phyloP scores from a whole-genome alignment of 805 yeast genomes.

The Soucietia sequanensis region DNA sequence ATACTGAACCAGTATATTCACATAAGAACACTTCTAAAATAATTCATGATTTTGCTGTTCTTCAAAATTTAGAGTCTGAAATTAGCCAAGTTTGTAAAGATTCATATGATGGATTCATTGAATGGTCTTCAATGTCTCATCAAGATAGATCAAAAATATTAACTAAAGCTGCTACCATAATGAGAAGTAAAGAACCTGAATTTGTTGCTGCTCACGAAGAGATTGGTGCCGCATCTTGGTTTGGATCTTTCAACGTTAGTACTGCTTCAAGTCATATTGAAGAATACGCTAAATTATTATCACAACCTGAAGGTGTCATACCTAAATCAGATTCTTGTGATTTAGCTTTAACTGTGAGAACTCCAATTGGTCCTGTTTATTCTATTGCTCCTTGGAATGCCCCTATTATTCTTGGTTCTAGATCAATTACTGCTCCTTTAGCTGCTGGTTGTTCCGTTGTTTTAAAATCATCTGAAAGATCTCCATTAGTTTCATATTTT shows the following conservation, averaged over 20 bases:
- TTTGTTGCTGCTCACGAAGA: constrained; percentile 20
- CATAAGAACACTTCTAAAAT: constrained; percentile 1
- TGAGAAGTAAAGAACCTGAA: constrained; percentile 10
- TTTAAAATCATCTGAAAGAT: constrained; percentile 39
- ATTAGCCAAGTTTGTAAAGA: constrained; percentile 14
- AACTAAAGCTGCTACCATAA: constrained; percentile 12
- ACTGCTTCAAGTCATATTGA: constrained; percentile 27
- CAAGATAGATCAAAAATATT: constrained; percentile 19
- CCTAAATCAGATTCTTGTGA: constrained; percentile 11
- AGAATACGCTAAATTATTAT: constrained; percentile 23
- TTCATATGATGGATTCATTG: constrained; percentile 23
- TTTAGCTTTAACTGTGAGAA: constrained; percentile 27
- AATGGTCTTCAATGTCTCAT: constrained; percentile 19
- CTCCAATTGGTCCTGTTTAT: constrained; percentile 47
- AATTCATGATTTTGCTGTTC: constrained; percentile 5
- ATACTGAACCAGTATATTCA: constrained; percentile 9
- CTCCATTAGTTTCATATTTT: constrained; percentile 32
- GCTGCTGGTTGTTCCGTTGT: constrained; percentile 51
- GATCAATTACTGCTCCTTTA: constrained; percentile 43
- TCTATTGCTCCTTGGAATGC: constrained; percentile 52
- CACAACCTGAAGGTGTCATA: constrained; percentile 16
- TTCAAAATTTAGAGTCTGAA: constrained; percentile 3
- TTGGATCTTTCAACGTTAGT: constrained; percentile 30
- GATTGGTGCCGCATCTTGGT: constrained; percentile 36
- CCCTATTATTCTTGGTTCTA: constrained; percentile 38